Base-by-base conservation (phyloP, 1,284 basidiomycete genomes). In the Naganishia albida region DNA sequence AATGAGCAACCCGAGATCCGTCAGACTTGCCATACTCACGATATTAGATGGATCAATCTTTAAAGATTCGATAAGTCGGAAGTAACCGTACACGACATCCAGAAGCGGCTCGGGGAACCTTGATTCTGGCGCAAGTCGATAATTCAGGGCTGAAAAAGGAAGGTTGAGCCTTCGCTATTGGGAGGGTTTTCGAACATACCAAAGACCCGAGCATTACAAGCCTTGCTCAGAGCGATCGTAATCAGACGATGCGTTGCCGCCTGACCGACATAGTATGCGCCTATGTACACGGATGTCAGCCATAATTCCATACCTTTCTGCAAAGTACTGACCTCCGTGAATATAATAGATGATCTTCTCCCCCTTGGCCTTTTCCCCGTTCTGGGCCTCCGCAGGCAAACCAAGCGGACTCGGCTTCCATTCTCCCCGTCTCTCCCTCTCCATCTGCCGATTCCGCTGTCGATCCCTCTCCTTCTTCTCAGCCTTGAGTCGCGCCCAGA, bases 111-210 rank as follows among this genome's bases (percentile, higher is more conserved):
- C 91, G 0, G 95, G 95, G 78, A 99, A 99, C 38, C 85, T 84
- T 7, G 92, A 91, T 77, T 97, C 95, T 1, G 95, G 95, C 0
- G 95, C 94, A 34, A 99, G 83, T 20, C 95, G 89, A 78, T 99
- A 99, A 76, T 98, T 93, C 71, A 98, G 83, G n/a, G 91, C 91
- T 93, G 71, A 46, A 46, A 59, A 28, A 63, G 25, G 34, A 13
- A 63, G 16, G n/a, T 28, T 62, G n/a, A 23, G 3, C 40, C 25
- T 16, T 18, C 10, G 15, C 18, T 7, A 38, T 62, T 20, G 10
- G 51, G 59, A 49, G 30, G 60, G n/a, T 15, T 34, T 20, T 81
- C 87, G 60, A 10, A 34, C 34, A 34, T 72, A 92, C 91, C 91
- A 79, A 98, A 98, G n/a, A 98, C 87, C 39, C 96, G 86, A 34